phyloP scores from a whole-genome alignment of 164 flowering plant genomes.

The Tetrastigma voinierianum region DNA sequence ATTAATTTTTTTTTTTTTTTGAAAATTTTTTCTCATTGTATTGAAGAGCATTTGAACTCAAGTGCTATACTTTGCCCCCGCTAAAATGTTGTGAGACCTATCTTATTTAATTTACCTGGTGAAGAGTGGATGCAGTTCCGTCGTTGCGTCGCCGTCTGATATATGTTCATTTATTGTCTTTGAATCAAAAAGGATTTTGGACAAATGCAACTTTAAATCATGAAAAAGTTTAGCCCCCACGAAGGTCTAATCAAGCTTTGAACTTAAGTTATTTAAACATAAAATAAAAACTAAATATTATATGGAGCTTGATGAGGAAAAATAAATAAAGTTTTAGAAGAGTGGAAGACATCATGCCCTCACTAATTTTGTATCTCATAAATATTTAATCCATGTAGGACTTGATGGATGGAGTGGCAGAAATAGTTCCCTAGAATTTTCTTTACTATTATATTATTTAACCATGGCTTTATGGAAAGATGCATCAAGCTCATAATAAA shows the following conservation, averaged over 20 bases:
- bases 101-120: no score
- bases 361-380: conserved; percentile 21
- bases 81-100: no score
- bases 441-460: background rate
- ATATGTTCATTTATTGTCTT: background rate
- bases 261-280: background rate
- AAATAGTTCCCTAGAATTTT: conserved; percentile 6
- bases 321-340: conserved; percentile 1
- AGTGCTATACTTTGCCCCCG: no score
- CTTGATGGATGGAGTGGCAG: conserved; percentile 16
- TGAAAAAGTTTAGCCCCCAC: conserved; percentile 25
- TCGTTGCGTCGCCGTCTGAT: no score
- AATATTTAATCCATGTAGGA: background rate
- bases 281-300: background rate
- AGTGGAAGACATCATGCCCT: conserved; percentile 26
- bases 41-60: no score
- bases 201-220: conserved; percentile 22
- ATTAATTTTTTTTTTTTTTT: no score
- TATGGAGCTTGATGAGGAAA: background rate
- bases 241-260: conserved; percentile 30
- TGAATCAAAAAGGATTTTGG: conserved; percentile 10
- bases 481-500: conserved; percentile 1
- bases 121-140: no score
- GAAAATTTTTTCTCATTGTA: no score
- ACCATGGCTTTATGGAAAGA: background rate